A percentile compares a stretch with the other conserved stretches of the same genome.
phyloP scores from a whole-genome alignment of 2,329 filamentous ascomycete genomes.

The Aspergillaceae sp. region DNA sequence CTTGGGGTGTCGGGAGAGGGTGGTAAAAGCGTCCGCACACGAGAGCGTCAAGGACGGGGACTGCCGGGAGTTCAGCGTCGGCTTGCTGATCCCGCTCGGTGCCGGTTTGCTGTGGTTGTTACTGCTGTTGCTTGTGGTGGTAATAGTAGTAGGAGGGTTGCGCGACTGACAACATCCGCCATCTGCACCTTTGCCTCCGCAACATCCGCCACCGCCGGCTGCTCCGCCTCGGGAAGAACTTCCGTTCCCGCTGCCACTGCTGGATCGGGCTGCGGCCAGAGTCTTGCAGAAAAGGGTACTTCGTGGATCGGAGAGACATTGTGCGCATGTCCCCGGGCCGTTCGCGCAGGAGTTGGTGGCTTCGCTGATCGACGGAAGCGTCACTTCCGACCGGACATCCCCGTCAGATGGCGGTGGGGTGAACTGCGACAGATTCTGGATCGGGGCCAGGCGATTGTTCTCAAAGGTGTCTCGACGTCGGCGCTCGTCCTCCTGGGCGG shows the following conservation, averaged over 20 bases:
- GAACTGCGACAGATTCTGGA: conserved; percentile 40
- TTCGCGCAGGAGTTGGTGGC: conserved; percentile 46
- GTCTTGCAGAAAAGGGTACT: conserved; percentile 77
- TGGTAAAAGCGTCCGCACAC: conserved; percentile 71
- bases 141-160: conserved; percentile 1
- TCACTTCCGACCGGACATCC: conserved; percentile 51
- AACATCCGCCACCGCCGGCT: conserved; percentile 45
- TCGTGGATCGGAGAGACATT: conserved; percentile 68
- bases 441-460: conserved; percentile 35
- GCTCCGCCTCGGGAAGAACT: no score
- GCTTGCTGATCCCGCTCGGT: conserved; percentile 4
- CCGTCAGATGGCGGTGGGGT: conserved; percentile 47
- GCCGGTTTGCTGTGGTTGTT: conserved; percentile 9
- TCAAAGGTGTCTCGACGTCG: conserved; percentile 38
- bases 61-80: conserved; percentile 17
- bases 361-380: conserved; percentile 28
- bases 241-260: no score
- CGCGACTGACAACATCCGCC: conserved; percentile 55
- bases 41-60: conserved; percentile 51
- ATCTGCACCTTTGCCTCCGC: conserved; percentile 50
- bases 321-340: conserved; percentile 68
- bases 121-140: no score
- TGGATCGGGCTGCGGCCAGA: conserved; percentile 54
- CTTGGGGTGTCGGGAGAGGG: conserved; percentile 65
- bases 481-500: conserved; percentile 34